Percentiles rank a stretch among this genome's conserved stretches.
These are phyloP conservation scores for Holtermanniella nyarrowii DNA, from an alignment of 768 basidiomycete genomes.

Conservation along the genomic window DNA sequence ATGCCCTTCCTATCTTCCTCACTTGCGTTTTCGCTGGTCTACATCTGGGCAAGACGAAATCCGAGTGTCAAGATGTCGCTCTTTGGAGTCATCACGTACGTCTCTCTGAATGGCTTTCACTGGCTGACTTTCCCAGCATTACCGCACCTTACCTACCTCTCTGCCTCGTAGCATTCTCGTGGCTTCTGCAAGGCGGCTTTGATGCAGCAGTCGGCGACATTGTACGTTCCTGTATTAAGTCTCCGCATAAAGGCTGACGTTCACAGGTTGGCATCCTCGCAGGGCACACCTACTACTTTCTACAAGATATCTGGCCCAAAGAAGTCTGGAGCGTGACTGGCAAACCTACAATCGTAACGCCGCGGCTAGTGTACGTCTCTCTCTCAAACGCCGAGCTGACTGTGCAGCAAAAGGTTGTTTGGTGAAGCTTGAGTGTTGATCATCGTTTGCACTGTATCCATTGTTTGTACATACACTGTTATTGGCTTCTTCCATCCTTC, in stretches of 20 bases:
- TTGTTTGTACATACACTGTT: no score
- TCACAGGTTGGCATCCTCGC: conserved; percentile 34
- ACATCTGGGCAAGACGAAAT: conserved; percentile 92
- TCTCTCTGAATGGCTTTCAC: background rate
- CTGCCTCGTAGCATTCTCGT: conserved; percentile 74
- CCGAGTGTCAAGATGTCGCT: conserved; percentile 91
- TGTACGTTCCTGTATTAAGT: conserved; percentile 14
- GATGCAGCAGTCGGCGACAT: conserved; percentile 35
- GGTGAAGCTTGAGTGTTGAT: no score
- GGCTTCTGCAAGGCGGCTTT: conserved; percentile 36
- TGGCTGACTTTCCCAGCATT: conserved; percentile 46
- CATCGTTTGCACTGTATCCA: no score
- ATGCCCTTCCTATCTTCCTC: conserved; percentile 88
- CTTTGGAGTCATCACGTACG: conserved; percentile 73
- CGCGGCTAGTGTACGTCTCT: conserved; percentile 25
- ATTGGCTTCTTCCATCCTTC: no score
- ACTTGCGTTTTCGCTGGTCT: conserved; percentile 88
- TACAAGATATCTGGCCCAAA: conserved; percentile 39
- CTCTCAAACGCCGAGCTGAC: conserved; percentile 16
- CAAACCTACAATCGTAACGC: conserved; percentile 26
- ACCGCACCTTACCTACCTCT: conserved; percentile 90
- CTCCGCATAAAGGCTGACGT: background rate
- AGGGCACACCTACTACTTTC: conserved; percentile 37
- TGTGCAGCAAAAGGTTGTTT: background rate
- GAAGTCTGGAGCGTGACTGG: conserved; percentile 38